These are phyloP conservation scores for Incumbomyces lentus DNA, from an alignment of 2,329 filamentous ascomycete species.

Conservation along the genomic window DNA sequence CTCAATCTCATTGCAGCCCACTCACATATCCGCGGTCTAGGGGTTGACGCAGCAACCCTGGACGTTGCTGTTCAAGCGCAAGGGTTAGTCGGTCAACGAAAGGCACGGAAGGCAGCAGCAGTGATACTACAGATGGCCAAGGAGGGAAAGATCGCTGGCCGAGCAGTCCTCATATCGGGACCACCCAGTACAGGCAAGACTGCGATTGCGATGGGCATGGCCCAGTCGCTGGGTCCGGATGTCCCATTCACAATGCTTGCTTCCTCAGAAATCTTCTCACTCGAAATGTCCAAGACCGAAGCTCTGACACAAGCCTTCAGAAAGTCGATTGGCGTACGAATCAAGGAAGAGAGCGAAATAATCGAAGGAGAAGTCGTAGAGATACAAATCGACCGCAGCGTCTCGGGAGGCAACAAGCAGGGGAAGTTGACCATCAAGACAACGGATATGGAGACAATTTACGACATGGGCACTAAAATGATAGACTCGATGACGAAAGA, in stretches of 20 bases:
- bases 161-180: slow-evolving; percentile 87
- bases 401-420: slow-evolving; percentile 94
- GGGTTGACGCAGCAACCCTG: slow-evolving; percentile 82
- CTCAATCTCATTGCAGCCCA: slow-evolving; percentile 97
- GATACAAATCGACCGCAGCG: slow-evolving; percentile 94
- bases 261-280: slow-evolving; percentile 92
- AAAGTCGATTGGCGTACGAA: slow-evolving; percentile 94
- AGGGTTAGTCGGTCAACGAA: slow-evolving; percentile 89
- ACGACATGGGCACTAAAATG: slow-evolving; percentile 99
- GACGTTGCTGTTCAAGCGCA: slow-evolving; percentile 79
- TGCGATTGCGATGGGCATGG: slow-evolving; percentile 97
- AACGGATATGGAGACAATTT: slow-evolving; percentile 98
- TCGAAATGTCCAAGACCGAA: slow-evolving; percentile 99
- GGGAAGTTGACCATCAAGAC: slow-evolving; percentile 99
- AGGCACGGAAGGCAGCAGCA: slow-evolving; percentile 90
- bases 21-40: slow-evolving; percentile 92
- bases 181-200: slow-evolving; percentile 97
- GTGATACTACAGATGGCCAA: slow-evolving; percentile 98
- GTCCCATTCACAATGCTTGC: slow-evolving; percentile 95
- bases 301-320: slow-evolving; percentile 97
- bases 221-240: slow-evolving; percentile 85
- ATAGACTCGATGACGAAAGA: slow-evolving; percentile 99
- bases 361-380: slow-evolving; percentile 99
- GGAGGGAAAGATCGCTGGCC: slow-evolving; percentile 93
- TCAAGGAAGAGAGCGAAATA: slow-evolving; percentile 98